Evolutionary conservation across 2,329 filamentous ascomycete genomes (phyloP).

Genomic region (Epichloe amarillans): DNA sequence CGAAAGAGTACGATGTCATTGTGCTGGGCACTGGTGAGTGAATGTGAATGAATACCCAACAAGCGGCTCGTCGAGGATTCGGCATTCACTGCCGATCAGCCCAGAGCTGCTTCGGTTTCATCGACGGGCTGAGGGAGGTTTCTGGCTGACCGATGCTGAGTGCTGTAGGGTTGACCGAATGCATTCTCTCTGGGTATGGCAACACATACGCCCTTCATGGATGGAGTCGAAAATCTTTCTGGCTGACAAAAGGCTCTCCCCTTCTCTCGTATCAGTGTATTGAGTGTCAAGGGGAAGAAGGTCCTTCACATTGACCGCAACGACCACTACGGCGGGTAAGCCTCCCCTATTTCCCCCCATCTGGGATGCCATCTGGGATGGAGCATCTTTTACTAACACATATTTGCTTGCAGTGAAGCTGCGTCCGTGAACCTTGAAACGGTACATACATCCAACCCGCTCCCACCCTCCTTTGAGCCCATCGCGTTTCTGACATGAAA

Average conservation of each 20-base stretch:
- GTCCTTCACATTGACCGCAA: constrained; percentile 98
- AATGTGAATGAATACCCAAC: constrained; percentile 17
- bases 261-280: constrained; percentile 40
- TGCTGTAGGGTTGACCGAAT: constrained; percentile 78
- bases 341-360: not conserved
- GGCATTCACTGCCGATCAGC: not conserved
- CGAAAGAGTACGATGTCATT: constrained; percentile 95
- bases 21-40: constrained; percentile 89
- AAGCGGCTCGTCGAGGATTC: not conserved
- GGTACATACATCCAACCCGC: constrained; percentile 35
- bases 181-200: constrained; percentile 87
- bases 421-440: constrained; percentile 94
- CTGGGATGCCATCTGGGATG: not conserved
- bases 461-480: constrained; percentile 7
- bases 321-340: constrained; percentile 94
- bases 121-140: not conserved
- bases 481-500: constrained; percentile 9
- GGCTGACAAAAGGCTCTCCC: constrained; percentile 19
- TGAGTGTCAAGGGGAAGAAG: constrained; percentile 98
- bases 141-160: constrained; percentile 11
- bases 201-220: not conserved
- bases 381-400: constrained; percentile 14
- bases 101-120: not conserved
- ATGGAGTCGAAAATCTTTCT: not conserved
- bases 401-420: constrained; percentile 48